Evolutionary conservation across 75 land plant genomes (phyloP), one percentile per base, ranked within the genome.

Genomic region (Pseudotsuga menziesii): DNA sequence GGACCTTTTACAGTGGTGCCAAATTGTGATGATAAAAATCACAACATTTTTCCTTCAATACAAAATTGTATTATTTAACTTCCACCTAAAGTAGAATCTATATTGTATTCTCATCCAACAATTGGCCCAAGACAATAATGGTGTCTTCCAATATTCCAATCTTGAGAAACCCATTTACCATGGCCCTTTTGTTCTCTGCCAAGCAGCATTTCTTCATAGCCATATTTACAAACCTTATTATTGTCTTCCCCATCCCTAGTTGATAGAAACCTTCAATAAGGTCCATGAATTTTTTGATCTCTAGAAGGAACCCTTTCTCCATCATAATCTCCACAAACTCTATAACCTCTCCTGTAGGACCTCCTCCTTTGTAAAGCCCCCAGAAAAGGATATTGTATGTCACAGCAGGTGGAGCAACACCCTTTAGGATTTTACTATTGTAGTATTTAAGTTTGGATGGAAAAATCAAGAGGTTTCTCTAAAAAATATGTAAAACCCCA

Each of bases 291-390:
- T 91, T 72, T 9, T 79, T 78, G 15, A 80, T 81, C 57, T 92
- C 91, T n/a, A 89, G 92, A 14, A 83, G 4, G 44, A 78, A 82
- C 29, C 87, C 87, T 62, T 76, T 82, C 60, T 83, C 88, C 22
- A 69, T 62, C 95, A 90, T 87, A 82, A 87, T 92, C 15, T 81
- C 63, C 55, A 80, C 27, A 59, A 90, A 87, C 70, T 85, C 83
- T 27, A 83, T 79, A 44, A 92, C 95, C 82, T 85, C 89, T 61
- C 77, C 77, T 62, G 89, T 85, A 23, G 89, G 88, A 62, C 89
- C 92, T n/a, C 91, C 88, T 41, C 87, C 81, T 36, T 58, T 62
- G 66, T 88, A 88, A 13, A 91, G 86, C 5, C 94, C 92, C 13
- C 87, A 83, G 54, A 87, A 85, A 19, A 91, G 83, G 77, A 83